A percentile compares a stretch with the other conserved stretches of the same genome.
phyloP scores from a whole-genome alignment of 495 filamentous ascomycete genomes.

The Rhypophila decipiens region DNA sequence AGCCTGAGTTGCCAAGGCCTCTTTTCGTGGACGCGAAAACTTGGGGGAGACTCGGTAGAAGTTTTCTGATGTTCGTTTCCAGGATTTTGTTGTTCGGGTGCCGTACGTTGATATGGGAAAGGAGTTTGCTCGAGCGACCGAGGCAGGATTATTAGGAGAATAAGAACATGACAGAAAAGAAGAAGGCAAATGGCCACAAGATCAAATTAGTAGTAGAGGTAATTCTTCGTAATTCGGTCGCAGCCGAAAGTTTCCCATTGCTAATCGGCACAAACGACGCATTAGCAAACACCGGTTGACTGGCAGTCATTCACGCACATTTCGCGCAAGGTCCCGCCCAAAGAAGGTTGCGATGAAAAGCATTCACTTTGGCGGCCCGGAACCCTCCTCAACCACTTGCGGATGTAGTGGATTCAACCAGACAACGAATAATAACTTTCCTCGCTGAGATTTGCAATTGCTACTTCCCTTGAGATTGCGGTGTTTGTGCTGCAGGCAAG shows the following conservation, averaged over 20 bases:
- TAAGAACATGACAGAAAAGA: too few relatives aligned
- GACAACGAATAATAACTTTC: too few relatives aligned
- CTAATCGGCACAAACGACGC: background rate
- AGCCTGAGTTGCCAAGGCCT: slow-evolving; percentile 22
- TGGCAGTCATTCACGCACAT: background rate
- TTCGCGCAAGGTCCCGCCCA: background rate
- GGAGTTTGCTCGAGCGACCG: background rate
- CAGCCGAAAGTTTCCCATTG: background rate
- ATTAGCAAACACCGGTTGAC: background rate
- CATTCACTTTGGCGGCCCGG: too few relatives aligned
- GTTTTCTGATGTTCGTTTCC: background rate
- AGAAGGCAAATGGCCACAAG: too few relatives aligned
- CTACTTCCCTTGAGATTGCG: too few relatives aligned
- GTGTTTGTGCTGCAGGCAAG: too few relatives aligned
- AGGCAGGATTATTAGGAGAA: background rate
- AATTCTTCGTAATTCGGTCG: background rate
- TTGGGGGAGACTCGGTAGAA: background rate
- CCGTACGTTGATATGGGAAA: background rate
- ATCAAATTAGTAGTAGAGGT: too few relatives aligned
- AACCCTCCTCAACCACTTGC: too few relatives aligned
- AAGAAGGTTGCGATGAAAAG: too few relatives aligned
- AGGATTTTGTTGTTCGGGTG: background rate
- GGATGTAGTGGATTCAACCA: too few relatives aligned
- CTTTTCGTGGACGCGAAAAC: background rate
- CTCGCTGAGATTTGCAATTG: too few relatives aligned